Evolutionary conservation across 1,139 yeast species (phyloP).

Genomic region (Ogataea hybrid): DNA sequence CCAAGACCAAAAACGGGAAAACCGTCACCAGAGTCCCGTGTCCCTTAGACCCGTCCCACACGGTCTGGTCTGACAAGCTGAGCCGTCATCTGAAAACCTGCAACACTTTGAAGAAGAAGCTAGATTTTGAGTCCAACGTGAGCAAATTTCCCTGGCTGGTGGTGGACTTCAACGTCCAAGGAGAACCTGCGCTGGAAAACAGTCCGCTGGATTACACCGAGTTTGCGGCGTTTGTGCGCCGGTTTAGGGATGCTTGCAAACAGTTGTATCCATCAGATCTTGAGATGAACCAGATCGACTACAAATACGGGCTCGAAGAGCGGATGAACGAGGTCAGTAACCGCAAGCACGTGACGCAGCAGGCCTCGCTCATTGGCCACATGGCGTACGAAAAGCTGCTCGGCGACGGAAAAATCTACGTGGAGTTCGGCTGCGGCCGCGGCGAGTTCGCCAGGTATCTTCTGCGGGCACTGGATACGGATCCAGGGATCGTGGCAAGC

Average conservation of each 20-base stretch:
- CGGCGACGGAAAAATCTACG: conserved; percentile 39
- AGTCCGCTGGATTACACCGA: conserved; percentile 24
- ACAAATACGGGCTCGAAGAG: conserved; percentile 31
- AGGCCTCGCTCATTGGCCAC: conserved; percentile 76
- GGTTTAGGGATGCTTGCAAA: conserved; percentile 21
- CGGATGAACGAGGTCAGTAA: conserved; percentile 50
- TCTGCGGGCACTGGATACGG: conserved; percentile 42
- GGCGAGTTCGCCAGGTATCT: conserved; percentile 78
- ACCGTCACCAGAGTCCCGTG: conserved; percentile 60
- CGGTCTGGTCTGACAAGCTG: conserved; percentile 62
- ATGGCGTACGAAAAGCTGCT: conserved; percentile 46
- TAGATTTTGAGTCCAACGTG: conserved; percentile 16
- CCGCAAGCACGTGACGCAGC: conserved; percentile 80
- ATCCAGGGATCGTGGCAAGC: conserved; percentile 28
- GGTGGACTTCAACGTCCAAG: conserved; percentile 22
- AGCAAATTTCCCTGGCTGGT: conserved; percentile 21
- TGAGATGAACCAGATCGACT: conserved; percentile 21
- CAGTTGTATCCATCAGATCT: conserved; percentile 21
- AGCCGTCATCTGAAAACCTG: conserved; percentile 62
- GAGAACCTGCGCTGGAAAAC: conserved; percentile 1
- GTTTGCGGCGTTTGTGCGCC: conserved; percentile 30
- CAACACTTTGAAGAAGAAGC: conserved; percentile 37
- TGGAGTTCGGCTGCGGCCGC: conserved; percentile 91
- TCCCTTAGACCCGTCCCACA: conserved; percentile 74
- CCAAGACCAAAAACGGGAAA: conserved; percentile 24